Evolutionary conservation across 139 green algal species (phyloP).

Genomic region (Zygnema circumcarinatum): DNA sequence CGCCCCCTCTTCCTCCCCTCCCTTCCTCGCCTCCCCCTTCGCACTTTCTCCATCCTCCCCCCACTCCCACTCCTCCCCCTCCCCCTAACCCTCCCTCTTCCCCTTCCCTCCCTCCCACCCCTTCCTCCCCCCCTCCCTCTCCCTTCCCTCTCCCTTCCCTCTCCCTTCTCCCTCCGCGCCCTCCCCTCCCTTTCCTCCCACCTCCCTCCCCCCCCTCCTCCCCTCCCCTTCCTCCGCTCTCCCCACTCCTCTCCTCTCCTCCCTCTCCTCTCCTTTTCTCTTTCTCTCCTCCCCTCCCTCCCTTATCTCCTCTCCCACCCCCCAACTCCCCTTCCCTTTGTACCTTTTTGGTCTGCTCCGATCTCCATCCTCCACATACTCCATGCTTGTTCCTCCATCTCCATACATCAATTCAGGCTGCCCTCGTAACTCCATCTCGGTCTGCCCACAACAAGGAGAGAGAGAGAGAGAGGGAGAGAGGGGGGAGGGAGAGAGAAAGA

Average conservation of each 20-base stretch:
- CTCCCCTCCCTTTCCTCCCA: not conserved
- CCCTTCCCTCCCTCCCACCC: not conserved
- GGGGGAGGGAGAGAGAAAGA: too few relatives aligned
- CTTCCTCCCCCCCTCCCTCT: not conserved
- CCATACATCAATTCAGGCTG: conserved; percentile 34
- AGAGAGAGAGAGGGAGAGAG: too few relatives aligned
- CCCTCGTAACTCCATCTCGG: conserved; percentile 5
- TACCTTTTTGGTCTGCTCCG: conserved; percentile 47
- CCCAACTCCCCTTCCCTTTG: not conserved
- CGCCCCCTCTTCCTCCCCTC: too few relatives aligned
- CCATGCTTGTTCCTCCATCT: conserved; percentile 34
- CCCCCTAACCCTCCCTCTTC: not conserved
- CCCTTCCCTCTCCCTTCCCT: not conserved
- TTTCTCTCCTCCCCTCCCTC: not conserved
- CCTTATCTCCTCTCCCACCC: not conserved
- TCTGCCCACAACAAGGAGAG: too few relatives aligned
- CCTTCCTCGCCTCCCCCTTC: too few relatives aligned
- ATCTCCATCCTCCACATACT: conserved; percentile 48
- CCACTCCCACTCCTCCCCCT: too few relatives aligned
- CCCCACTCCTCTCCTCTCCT: not conserved
- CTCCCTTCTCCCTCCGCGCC: not conserved
- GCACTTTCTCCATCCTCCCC: too few relatives aligned
- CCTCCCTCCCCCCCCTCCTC: not conserved
- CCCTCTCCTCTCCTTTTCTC: not conserved
- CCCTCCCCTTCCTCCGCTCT: not conserved